Percentiles rank a stretch among this genome's conserved stretches.
Conservation (phyloP, 176 grass and related monocot species). For the Puya raimondii region DNA sequence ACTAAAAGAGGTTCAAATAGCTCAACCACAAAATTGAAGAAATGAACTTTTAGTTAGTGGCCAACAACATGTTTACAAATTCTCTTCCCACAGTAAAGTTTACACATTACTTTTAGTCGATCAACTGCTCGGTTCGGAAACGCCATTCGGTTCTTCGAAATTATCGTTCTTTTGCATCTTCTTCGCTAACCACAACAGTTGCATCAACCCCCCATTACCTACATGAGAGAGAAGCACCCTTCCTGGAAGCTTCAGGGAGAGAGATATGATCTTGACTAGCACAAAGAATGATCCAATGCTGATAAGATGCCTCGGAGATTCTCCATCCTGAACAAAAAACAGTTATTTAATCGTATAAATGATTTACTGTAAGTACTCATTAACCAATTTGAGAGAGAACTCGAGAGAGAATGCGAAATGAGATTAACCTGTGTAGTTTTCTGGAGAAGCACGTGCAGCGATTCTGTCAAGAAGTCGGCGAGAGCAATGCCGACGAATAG, state of each 20-base stretch:
- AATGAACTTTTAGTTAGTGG: too few relatives aligned
- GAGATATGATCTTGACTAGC: slow-evolving; percentile 7
- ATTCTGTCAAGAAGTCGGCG: slow-evolving; percentile 14
- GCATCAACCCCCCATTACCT: slow-evolving; percentile 24
- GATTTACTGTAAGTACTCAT: not conserved
- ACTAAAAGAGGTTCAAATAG: too few relatives aligned
- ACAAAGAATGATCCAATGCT: slow-evolving; percentile 21
- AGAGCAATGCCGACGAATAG: slow-evolving; percentile 20
- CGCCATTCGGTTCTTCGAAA: not conserved
- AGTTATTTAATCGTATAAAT: not conserved
- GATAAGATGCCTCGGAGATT: slow-evolving; percentile 2
- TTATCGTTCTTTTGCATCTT: slow-evolving; percentile 1
- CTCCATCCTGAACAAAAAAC: slow-evolving; percentile 12
- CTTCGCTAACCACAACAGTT: slow-evolving; percentile 15
- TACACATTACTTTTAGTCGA: too few relatives aligned
- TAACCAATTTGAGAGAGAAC: not conserved
- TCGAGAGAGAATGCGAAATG: not conserved
- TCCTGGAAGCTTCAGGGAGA: slow-evolving; percentile 3
- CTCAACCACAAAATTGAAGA: too few relatives aligned
- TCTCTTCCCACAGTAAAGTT: too few relatives aligned
- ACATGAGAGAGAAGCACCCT: slow-evolving; percentile 16
- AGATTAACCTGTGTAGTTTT: not conserved
- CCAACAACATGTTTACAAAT: too few relatives aligned
- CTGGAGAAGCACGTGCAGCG: slow-evolving; percentile 3
- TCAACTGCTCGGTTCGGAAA: too few relatives aligned